Evolutionary conservation across 331 rosid genomes (phyloP), one percentile per base, ranked within the genome.

Genomic region (Rhamnella rubrinervis): DNA sequence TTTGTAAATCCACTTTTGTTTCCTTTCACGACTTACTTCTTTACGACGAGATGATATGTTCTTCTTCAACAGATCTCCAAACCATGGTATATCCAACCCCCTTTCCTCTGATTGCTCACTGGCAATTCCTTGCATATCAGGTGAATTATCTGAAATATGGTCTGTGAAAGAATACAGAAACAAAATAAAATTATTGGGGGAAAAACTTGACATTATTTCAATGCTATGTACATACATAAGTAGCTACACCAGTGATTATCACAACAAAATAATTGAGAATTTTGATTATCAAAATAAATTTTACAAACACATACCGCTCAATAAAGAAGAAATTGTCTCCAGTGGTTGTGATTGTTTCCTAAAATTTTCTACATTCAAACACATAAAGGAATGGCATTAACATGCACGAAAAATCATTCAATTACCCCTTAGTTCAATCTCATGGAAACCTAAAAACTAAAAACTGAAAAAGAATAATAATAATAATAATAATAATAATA

Each of bases 351-450:
- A 69, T 56, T 6, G 66, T 21, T 61, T 57, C 66, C 66, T 14
- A 65, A 55, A 65, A 73, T 78, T 83, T 78, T 71, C 98, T 83
- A 77, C 96, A 84, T 76, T 66, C 75, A 80, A 68, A 77, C 76
- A 63, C 37, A 2, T 37, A 61, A 76, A 55, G 60, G 55, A 67
- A 63, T 18, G 18, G 35, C n/a, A 44, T 20, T 10, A 71, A 57
- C 35, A 61, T 2, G 18, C 35, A 61, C 1, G 18, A 14, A 8
- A 19, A 25, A 44, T 4, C 2, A 16, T 35, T 41, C 16, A 53
- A 40, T 40, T 13, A 10, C 16, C 4, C 12, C 21, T 31, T 4
- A 51, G 51, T 49, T n/a, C 31, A 70, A 7, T 28, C 20, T 49
- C 12, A 26, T 47, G 46, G 35, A 71, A 25, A 7, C 26, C n/a